Percentiles rank a stretch among this genome's conserved stretches.
phyloP scores from a whole-genome alignment of 176 grass and related monocot genomes.

The Raddia distichophylla region DNA sequence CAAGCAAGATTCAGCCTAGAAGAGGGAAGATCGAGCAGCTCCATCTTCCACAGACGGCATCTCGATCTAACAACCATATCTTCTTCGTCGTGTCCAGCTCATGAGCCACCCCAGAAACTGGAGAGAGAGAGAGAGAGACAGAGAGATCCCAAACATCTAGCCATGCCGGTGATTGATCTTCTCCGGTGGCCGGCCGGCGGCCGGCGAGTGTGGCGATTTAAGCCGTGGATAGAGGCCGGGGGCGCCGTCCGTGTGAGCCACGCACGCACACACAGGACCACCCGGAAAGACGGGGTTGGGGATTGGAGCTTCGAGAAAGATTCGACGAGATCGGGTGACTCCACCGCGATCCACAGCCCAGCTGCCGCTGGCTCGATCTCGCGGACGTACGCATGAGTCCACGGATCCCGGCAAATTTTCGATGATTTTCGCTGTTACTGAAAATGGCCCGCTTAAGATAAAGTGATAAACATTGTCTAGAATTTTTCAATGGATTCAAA shows the following conservation, averaged over 20 bases:
- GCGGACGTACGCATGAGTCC: not conserved
- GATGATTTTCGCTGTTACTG: too few relatives aligned
- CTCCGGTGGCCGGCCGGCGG: not conserved
- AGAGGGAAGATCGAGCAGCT: slow-evolving; percentile 22
- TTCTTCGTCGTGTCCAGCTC: slow-evolving; percentile 26
- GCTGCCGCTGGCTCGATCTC: not conserved
- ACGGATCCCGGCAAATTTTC: not conserved
- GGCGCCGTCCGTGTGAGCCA: not conserved
- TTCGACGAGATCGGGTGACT: slow-evolving; percentile 46
- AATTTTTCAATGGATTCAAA: too few relatives aligned
- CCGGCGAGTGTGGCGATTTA: slow-evolving; percentile 34
- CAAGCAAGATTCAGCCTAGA: not conserved
- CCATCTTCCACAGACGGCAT: slow-evolving; percentile 36
- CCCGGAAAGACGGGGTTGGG: not conserved
- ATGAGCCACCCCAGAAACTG: not conserved
- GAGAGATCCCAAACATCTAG: not conserved
- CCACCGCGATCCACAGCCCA: slow-evolving; percentile 37
- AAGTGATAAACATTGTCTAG: too few relatives aligned
- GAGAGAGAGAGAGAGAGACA: not conserved
- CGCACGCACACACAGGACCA: slow-evolving; percentile 28
- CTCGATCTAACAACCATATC: slow-evolving; percentile 49
- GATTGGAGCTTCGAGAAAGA: slow-evolving; percentile 42
- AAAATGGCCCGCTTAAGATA: too few relatives aligned
- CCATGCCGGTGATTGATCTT: not conserved
- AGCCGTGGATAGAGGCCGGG: slow-evolving; percentile 9